Evolutionary conservation across 2,329 filamentous ascomycete species (phyloP).

Genomic region (Alternaria triticina): DNA sequence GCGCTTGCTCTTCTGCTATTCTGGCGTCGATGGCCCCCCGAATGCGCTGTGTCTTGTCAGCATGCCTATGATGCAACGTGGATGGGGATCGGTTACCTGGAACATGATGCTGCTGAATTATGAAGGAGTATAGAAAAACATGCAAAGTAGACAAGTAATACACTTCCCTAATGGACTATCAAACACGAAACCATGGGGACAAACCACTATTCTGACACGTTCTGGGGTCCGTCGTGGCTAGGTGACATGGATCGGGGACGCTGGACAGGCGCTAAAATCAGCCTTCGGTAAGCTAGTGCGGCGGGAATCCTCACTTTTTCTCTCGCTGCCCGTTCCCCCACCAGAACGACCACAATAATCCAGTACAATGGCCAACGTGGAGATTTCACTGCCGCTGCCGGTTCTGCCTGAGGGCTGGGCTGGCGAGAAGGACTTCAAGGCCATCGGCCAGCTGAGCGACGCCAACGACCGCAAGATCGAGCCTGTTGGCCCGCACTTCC

Average conservation of each 20-base stretch:
- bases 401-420: constrained; percentile 80
- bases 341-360: constrained; percentile 13
- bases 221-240: constrained; percentile 11
- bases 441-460: constrained; percentile 75
- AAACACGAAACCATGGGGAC: neutral
- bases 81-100: constrained; percentile 29
- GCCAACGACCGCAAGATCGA: constrained; percentile 88
- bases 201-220: constrained; percentile 13
- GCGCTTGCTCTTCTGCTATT: constrained; percentile 90
- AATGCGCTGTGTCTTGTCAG: constrained; percentile 65
- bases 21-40: constrained; percentile 84
- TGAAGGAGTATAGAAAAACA: constrained; percentile 13
- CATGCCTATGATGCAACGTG: neutral
- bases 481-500: constrained; percentile 95
- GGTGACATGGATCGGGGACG: constrained; percentile 3
- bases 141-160: constrained; percentile 6
- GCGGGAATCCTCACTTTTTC: constrained; percentile 16
- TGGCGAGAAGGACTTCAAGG: constrained; percentile 90
- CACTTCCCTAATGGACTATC: neutral
- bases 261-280: constrained; percentile 5
- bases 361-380: constrained; percentile 67
- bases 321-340: constrained; percentile 4
- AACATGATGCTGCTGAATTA: constrained; percentile 41
- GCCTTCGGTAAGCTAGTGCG: constrained; percentile 18
- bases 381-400: constrained; percentile 72